Conservation (phyloP, 2,329 filamentous ascomycete species). For the Penicillium sp. region DNA sequence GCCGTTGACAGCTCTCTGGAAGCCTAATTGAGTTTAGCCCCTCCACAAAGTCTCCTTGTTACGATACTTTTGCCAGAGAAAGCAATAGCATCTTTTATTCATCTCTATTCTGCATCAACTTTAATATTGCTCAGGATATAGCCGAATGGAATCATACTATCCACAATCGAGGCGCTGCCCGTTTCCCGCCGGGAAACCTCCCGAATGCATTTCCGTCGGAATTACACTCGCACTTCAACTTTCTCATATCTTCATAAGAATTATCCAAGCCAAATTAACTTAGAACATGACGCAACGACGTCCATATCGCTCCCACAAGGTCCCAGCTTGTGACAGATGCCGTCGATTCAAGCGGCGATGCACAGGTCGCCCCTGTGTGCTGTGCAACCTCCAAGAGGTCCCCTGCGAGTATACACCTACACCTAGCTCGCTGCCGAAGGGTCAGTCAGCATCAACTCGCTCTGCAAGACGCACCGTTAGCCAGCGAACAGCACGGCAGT, state of each 20-base stretch:
- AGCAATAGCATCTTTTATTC: background rate
- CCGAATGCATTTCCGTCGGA: background rate
- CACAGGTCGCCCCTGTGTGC: constrained; percentile 24
- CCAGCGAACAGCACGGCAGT: background rate
- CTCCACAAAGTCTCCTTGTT: background rate
- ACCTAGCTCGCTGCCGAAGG: background rate
- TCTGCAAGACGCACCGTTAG: background rate
- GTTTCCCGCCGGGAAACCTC: constrained; percentile 5
- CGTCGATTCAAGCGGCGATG: constrained; percentile 27
- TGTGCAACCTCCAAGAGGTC: constrained; percentile 23
- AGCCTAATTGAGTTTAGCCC: constrained; percentile 33
- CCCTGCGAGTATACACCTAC: constrained; percentile 21
- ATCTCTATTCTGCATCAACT: background rate
- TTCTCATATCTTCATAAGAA: background rate
- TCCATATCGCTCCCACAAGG: constrained; percentile 27
- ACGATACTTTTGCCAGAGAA: background rate
- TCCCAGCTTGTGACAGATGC: constrained; percentile 29
- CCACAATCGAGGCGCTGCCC: background rate
- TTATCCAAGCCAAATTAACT: background rate
- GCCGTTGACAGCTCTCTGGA: constrained; percentile 22
- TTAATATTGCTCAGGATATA: background rate
- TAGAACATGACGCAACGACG: background rate
- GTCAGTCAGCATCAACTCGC: background rate
- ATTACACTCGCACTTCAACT: background rate
- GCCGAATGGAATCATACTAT: background rate